phyloP scores from a whole-genome alignment of 1,284 basidiomycete species.

The Leucoagaricus sp. region DNA sequence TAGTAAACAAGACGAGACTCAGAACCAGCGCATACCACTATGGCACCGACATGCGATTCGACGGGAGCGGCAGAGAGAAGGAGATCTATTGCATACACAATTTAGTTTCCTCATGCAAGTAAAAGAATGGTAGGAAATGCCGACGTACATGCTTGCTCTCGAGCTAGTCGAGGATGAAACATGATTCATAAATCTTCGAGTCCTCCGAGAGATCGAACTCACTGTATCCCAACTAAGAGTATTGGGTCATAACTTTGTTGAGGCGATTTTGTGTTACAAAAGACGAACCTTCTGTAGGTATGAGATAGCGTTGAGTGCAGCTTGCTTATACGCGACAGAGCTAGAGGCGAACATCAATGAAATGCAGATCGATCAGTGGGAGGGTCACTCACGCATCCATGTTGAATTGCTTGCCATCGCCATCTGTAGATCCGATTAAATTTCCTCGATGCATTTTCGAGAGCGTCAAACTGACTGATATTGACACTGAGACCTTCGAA shows the following conservation, averaged over 20 bases:
- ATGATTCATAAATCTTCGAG: neutral
- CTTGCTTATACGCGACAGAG: constrained; percentile 79
- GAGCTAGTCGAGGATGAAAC: constrained; percentile 43
- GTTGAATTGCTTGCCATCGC: constrained; percentile 73
- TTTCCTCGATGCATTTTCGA: no score
- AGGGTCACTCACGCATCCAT: constrained; percentile 77
- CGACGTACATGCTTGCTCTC: constrained; percentile 68
- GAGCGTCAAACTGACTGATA: constrained; percentile 46
- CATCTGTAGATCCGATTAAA: constrained; percentile 50
- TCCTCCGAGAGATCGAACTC: constrained; percentile 25
- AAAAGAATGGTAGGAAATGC: neutral
- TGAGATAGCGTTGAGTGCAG: constrained; percentile 73
- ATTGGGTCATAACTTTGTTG: no score
- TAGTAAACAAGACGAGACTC: no score
- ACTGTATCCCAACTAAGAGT: constrained; percentile 63
- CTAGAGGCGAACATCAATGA: constrained; percentile 23
- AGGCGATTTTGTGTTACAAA: no score
- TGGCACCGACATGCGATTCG: constrained; percentile 73
- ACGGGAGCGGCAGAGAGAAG: constrained; percentile 76
- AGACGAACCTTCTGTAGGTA: constrained; percentile 70
- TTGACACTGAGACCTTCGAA: constrained; percentile 79
- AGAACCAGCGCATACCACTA: constrained; percentile 65
- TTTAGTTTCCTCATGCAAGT: neutral
- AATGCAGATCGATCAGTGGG: neutral
- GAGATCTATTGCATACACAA: constrained; percentile 46